A percentile compares a stretch with the other conserved stretches of the same genome.
These are phyloP conservation scores for Penicillium brevicompactum DNA, from an alignment of 2,329 filamentous ascomycete species.

Conservation along the genomic window DNA sequence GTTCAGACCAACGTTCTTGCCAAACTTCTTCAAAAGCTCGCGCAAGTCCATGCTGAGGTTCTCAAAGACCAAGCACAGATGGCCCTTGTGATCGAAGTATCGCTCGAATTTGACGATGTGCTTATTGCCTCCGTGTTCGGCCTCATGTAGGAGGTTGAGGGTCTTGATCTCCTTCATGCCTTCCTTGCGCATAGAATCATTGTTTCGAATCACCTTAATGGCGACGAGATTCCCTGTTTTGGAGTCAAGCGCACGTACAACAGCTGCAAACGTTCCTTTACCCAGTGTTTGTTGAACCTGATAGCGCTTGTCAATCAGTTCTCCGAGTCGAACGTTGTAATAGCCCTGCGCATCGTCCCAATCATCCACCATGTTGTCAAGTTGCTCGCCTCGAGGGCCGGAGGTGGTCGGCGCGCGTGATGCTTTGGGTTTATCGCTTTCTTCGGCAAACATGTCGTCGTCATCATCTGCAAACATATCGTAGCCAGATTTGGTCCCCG, in stretches of 20 bases:
- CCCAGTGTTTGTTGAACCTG: slow-evolving; percentile 85
- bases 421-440: slow-evolving; percentile 53
- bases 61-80: slow-evolving; percentile 96
- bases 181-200: slow-evolving; percentile 87
- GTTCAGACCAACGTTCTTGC: slow-evolving; percentile 90
- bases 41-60: slow-evolving; percentile 89
- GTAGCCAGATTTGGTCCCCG: slow-evolving; percentile 53
- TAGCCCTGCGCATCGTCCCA: slow-evolving; percentile 95
- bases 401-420: slow-evolving; percentile 53
- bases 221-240: slow-evolving; percentile 77
- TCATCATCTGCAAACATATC: slow-evolving; percentile 67
- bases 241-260: slow-evolving; percentile 83
- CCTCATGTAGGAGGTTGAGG: slow-evolving; percentile 79
- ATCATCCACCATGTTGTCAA: slow-evolving; percentile 82
- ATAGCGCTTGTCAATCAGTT: slow-evolving; percentile 86
- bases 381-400: slow-evolving; percentile 57
- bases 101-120: slow-evolving; percentile 87
- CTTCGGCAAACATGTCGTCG: slow-evolving; percentile 90
- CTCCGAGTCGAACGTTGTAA: slow-evolving; percentile 91
- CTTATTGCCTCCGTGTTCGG: slow-evolving; percentile 85
- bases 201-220: slow-evolving; percentile 97
- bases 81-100: slow-evolving; percentile 89
- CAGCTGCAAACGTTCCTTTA: slow-evolving; percentile 94
- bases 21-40: slow-evolving; percentile 93
- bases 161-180: slow-evolving; percentile 95